Evolutionary conservation across 176 grass and related monocot species (phyloP), one percentile per base, ranked within the genome.

Genomic region (Avena insularis): DNA sequence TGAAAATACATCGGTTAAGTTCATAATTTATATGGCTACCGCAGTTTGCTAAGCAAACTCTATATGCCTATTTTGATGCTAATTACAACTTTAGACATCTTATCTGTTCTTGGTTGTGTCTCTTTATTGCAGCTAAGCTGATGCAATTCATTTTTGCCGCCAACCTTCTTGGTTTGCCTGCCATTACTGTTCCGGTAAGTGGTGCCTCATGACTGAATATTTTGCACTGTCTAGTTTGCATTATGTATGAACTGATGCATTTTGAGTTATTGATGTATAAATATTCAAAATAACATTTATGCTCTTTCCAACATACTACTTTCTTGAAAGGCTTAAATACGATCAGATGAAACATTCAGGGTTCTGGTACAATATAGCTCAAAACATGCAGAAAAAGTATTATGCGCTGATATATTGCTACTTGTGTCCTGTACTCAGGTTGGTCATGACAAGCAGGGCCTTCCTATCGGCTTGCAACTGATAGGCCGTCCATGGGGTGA

Each of bases 401-500:
- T 19, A 13, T 60, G 57, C 8, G 1, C 60, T 79, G 8, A 78
- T 84, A 85, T 50, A 10, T 62, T 25, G 31, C 64, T 86, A 3
- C 63, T 73, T 78, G 12, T 82, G 77, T 73, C 74, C 17, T 79
- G 77, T 59, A 14, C 55, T 6, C 92, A 98, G 97, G 93, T 96
- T 46, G 97, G 97, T 29, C 92, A 99, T 89, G 97, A 99, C 87
- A 94, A 87, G 73, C 84, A 91, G 73, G 97, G 94, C 11, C 92
- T 99, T 72, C 97, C 97, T 27, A 99, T 99, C 38, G 97, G 94
- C 68, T 78, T 99, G 88, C 97, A 99, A 61, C 59, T 99, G 87
- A 99, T 99, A 87, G 97, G 97, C 8, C 94, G 94, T 29, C 97
- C 97, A 77, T 99, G 94, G 97, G 92, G 89, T 21, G 97, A 99